These are phyloP conservation scores for Metarhizium guizhouense DNA, from an alignment of 2,329 filamentous ascomycete species.

Conservation along the genomic window DNA sequence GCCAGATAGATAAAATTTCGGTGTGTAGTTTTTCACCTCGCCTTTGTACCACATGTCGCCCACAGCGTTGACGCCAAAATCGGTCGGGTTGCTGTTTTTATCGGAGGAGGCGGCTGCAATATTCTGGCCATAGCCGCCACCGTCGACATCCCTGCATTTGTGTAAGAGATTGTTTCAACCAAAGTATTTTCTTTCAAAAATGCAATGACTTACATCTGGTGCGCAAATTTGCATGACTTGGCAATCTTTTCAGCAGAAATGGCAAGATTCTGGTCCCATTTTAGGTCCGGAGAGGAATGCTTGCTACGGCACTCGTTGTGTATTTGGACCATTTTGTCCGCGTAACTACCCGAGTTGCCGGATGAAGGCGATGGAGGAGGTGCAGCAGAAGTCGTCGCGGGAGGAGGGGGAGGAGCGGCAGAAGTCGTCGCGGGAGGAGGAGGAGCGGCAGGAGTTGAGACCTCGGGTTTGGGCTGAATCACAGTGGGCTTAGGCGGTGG, in stretches of 20 bases:
- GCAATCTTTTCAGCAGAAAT: constrained; percentile 56
- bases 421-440: constrained; percentile 1
- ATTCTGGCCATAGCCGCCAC: constrained; percentile 80
- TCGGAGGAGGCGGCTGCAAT: constrained; percentile 56
- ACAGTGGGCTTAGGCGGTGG: constrained; percentile 6
- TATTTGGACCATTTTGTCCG: constrained; percentile 47
- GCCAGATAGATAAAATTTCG: too few relatives aligned
- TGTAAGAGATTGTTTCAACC: not conserved
- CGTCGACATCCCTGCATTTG: not conserved
- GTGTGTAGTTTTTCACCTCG: constrained; percentile 48
- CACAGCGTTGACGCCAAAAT: constrained; percentile 57
- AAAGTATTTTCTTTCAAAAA: not conserved
- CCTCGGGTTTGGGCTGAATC: not conserved
- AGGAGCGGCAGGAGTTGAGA: not conserved
- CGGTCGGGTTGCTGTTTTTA: constrained; percentile 26
- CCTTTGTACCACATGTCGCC: constrained; percentile 85
- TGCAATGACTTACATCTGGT: constrained; percentile 58
- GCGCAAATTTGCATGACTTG: constrained; percentile 58
- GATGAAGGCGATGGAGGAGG: too few relatives aligned
- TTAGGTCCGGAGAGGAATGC: constrained; percentile 59
- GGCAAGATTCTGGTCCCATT: constrained; percentile 58
- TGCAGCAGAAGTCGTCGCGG: not conserved
- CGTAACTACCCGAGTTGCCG: constrained; percentile 17
- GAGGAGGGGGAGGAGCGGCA: constrained; percentile 1
- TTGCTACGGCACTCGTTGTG: constrained; percentile 82